These are phyloP conservation scores for Salix koriyanagi DNA, from an alignment of 345 rosid species.

Conservation along the genomic window DNA sequence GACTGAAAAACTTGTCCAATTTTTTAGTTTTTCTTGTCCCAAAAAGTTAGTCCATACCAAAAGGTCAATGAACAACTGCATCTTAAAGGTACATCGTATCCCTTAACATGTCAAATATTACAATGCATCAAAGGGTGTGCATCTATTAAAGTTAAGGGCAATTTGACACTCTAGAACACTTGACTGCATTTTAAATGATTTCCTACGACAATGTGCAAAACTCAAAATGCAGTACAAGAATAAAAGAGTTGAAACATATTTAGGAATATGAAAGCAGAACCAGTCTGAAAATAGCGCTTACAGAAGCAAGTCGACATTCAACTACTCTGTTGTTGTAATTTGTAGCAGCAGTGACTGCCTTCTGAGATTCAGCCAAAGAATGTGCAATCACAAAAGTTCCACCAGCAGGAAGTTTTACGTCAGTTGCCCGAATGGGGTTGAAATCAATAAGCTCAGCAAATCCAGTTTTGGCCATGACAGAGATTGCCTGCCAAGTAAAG, in stretches of 20 bases:
- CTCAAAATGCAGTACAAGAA: neutral
- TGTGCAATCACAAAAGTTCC: slow-evolving; percentile 92
- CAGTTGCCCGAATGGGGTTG: slow-evolving; percentile 94
- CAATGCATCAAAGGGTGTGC: neutral
- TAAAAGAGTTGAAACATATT: neutral
- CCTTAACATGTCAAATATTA: neutral
- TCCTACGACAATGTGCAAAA: neutral
- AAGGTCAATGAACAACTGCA: neutral
- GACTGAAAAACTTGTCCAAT: neutral
- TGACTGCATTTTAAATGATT: neutral
- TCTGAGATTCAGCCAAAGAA: slow-evolving; percentile 92
- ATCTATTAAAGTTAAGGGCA: neutral
- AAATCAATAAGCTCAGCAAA: slow-evolving; percentile 99
- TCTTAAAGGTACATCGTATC: neutral
- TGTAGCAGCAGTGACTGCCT: slow-evolving; percentile 93
- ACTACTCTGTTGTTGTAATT: slow-evolving; percentile 97
- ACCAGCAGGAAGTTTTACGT: slow-evolving; percentile 91
- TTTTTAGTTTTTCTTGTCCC: neutral
- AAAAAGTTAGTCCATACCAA: neutral
- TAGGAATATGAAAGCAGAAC: neutral
- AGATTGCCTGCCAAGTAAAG: slow-evolving; percentile 67
- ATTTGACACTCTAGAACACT: neutral
- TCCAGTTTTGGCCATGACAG: slow-evolving; percentile 89
- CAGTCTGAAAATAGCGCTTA: slow-evolving; percentile 33
- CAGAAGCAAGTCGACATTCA: slow-evolving; percentile 91